Percentiles rank a stretch among this genome's conserved stretches.
phyloP scores from a whole-genome alignment of 331 rosid species.

The Erythrophleum ivorense region DNA sequence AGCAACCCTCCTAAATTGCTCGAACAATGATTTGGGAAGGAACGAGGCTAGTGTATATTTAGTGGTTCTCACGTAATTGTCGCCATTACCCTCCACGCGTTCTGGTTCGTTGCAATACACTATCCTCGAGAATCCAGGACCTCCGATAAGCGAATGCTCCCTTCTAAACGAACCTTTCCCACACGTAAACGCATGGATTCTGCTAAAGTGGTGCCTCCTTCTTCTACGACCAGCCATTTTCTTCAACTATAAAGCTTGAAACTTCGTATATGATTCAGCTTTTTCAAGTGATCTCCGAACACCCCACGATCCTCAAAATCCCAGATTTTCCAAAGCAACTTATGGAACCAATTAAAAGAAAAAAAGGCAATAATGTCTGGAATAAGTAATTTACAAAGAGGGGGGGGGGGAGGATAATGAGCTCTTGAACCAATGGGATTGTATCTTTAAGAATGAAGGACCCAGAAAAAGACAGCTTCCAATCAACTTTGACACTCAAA shows the following conservation, averaged over 20 bases:
- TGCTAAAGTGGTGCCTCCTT: slow-evolving; percentile 69
- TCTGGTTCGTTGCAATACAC: slow-evolving; percentile 75
- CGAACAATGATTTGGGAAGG: slow-evolving; percentile 84
- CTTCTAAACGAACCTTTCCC: slow-evolving; percentile 69
- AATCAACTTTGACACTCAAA: neutral
- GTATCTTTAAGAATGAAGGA: neutral
- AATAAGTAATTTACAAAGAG: no score
- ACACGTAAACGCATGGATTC: slow-evolving; percentile 80
- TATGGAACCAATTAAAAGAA: neutral
- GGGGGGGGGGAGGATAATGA: no score
- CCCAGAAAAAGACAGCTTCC: neutral
- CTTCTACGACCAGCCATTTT: slow-evolving; percentile 66
- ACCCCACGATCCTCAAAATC: neutral
- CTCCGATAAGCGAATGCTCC: slow-evolving; percentile 87
- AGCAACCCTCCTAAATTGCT: slow-evolving; percentile 94
- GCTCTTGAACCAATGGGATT: no score
- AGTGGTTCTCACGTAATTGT: slow-evolving; percentile 82
- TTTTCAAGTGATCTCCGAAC: neutral
- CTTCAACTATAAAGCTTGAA: neutral
- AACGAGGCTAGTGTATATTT: slow-evolving; percentile 81
- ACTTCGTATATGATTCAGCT: neutral
- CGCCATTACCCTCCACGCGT: slow-evolving; percentile 53
- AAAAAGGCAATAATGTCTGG: neutral
- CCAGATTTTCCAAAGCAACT: neutral
- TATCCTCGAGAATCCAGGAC: slow-evolving; percentile 92